phyloP scores from a whole-genome alignment of 2,329 filamentous ascomycete species.

The Calonectria hawksworthii region DNA sequence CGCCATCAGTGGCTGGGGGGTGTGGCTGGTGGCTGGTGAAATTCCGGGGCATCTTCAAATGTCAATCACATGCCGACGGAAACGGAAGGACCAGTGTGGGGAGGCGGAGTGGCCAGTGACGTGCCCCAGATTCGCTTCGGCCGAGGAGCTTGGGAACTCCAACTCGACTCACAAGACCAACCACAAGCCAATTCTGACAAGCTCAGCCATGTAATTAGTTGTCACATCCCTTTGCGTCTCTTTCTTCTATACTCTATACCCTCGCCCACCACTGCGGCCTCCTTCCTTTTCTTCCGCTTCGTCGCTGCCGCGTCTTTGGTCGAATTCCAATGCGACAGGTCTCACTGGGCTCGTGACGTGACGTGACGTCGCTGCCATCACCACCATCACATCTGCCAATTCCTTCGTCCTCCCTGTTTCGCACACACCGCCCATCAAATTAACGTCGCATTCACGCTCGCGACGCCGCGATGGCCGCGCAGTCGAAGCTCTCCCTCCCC shows the following conservation, averaged over 20 bases:
- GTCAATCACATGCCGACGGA: slow-evolving; percentile 47
- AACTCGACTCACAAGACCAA: slow-evolving; percentile 20
- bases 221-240: neutral
- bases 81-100: slow-evolving; percentile 36
- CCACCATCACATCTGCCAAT: slow-evolving; percentile 1
- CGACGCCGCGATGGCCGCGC: slow-evolving; percentile 73
- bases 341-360: slow-evolving; percentile 35
- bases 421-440: neutral
- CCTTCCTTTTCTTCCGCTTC: neutral
- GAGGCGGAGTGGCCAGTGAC: slow-evolving; percentile 36
- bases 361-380: slow-evolving; percentile 43
- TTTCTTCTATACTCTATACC: neutral
- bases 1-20: slow-evolving; percentile 25
- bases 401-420: neutral
- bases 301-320: slow-evolving; percentile 10
- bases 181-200: slow-evolving; percentile 5
- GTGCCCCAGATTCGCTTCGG: slow-evolving; percentile 45
- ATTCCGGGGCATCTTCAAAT: slow-evolving; percentile 22
- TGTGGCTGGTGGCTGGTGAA: slow-evolving; percentile 25
- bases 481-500: slow-evolving; percentile 77
- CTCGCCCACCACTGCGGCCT: neutral
- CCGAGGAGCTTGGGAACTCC: slow-evolving; percentile 44
- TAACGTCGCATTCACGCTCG: slow-evolving; percentile 6
- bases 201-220: slow-evolving; percentile 17
- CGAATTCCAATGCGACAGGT: slow-evolving; percentile 22